A percentile compares a stretch with the other conserved stretches of the same genome.
Conservation (phyloP, 768 basidiomycete species). For the Tremella mesenterica region DNA sequence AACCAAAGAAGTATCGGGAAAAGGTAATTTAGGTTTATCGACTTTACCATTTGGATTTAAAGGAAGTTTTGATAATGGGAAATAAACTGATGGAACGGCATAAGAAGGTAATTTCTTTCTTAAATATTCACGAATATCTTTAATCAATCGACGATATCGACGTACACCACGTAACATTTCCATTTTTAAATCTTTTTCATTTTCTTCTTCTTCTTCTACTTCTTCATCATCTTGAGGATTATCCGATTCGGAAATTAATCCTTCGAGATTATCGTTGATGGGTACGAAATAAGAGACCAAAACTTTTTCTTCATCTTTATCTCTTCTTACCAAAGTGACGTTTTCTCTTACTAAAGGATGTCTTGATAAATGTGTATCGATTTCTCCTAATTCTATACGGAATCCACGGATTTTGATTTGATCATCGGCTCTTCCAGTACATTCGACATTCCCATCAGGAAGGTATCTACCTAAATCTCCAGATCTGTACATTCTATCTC, state of each 20-base stretch:
- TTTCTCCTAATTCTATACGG: constrained; percentile 95
- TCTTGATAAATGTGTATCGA: constrained; percentile 88
- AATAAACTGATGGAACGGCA: constrained; percentile 89
- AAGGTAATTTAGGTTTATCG: constrained; percentile 95
- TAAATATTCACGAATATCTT: constrained; percentile 85
- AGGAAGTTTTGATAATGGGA: constrained; percentile 89
- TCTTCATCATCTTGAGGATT: constrained; percentile 46
- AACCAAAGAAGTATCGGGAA: constrained; percentile 84
- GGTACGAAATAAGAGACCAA: constrained; percentile 97
- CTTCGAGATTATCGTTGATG: constrained; percentile 57
- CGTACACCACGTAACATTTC: constrained; percentile 67
- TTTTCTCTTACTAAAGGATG: constrained; percentile 94
- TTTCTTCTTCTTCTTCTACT: constrained; percentile 1
- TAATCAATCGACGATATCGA: constrained; percentile 78
- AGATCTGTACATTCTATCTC: constrained; percentile 95
- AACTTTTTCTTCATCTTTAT: constrained; percentile 99
- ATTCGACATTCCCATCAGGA: constrained; percentile 87
- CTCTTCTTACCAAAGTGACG: constrained; percentile 87
- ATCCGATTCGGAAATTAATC: constrained; percentile 50
- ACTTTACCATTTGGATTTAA: constrained; percentile 98
- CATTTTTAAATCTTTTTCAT: constrained; percentile 52
- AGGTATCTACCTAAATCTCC: constrained; percentile 93
- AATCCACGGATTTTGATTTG: constrained; percentile 99
- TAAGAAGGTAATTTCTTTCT: constrained; percentile 95
- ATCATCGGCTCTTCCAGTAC: constrained; percentile 93